Conservation (phyloP, 1,284 basidiomycete genomes). For the Malassezia japonica region DNA sequence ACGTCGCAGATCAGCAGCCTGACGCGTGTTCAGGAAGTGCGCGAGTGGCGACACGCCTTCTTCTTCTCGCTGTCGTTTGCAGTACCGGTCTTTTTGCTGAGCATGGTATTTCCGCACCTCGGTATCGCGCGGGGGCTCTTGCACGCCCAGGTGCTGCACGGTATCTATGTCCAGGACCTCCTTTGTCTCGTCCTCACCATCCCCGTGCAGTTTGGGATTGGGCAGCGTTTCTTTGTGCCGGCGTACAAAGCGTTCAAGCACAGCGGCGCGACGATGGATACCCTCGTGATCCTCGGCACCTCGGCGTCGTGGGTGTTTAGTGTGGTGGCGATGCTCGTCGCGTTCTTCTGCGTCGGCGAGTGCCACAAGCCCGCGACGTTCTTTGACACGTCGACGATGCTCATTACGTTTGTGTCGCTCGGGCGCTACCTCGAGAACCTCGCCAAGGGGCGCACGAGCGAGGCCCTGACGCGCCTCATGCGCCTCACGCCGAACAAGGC, state of each 20-base stretch:
- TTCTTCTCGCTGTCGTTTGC: conserved; percentile 68
- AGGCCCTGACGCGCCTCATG: conserved; percentile 91
- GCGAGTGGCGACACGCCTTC: conserved; percentile 78
- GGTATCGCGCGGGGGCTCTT: conserved; percentile 48
- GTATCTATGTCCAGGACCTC: conserved; percentile 70
- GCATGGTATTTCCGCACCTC: conserved; percentile 68
- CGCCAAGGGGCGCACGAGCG: conserved; percentile 92
- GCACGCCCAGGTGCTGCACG: conserved; percentile 32
- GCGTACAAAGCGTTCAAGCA: conserved; percentile 87
- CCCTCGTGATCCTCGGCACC: conserved; percentile 89
- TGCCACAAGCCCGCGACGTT: conserved; percentile 76
- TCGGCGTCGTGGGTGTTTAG: conserved; percentile 89
- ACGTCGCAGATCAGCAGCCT: conserved; percentile 82
- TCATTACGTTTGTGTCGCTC: conserved; percentile 91
- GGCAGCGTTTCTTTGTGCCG: conserved; percentile 72
- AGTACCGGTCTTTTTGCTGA: conserved; percentile 80
- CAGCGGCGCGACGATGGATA: conserved; percentile 75
- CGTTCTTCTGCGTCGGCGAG: conserved; percentile 26
- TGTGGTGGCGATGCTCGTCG: conserved; percentile 56
- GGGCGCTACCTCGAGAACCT: conserved; percentile 91
- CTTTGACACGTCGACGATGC: conserved; percentile 98
- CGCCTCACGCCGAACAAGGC: conserved; percentile 87
- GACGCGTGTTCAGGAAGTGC: conserved; percentile 79
- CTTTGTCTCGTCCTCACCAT: conserved; percentile 74
- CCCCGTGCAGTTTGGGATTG: conserved; percentile 87